Evolutionary conservation across 441 rosid species (phyloP).

Genomic region (Rhodomyrtus psidioides): DNA sequence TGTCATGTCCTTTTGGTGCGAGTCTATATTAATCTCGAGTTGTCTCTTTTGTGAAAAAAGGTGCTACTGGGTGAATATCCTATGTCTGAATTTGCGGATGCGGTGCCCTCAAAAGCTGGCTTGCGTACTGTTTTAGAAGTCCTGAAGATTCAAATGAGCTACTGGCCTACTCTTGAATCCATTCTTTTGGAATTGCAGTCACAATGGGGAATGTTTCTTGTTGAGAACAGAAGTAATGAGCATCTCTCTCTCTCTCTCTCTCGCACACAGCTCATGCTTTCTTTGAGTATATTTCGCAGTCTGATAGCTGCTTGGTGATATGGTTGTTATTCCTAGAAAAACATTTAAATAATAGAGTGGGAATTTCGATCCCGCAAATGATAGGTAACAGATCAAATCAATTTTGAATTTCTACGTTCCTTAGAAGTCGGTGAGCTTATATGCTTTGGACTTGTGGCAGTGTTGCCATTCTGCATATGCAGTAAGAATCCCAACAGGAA

Average conservation of each 20-base stretch:
- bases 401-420: not conserved
- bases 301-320: not conserved
- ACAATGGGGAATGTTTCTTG: conserved; percentile 30
- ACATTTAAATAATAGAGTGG: not conserved
- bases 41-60: conserved; percentile 21
- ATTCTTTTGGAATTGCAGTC: conserved; percentile 43
- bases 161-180: conserved; percentile 64
- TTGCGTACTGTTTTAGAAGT: conserved; percentile 69
- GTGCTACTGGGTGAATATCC: conserved; percentile 72
- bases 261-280: not conserved
- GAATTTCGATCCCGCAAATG: not conserved
- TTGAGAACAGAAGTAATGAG: conserved; percentile 51
- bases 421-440: not conserved
- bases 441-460: not conserved
- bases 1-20: not conserved
- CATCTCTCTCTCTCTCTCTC: not conserved
- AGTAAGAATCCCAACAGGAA: not conserved
- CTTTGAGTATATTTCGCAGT: not conserved
- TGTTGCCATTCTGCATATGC: not conserved
- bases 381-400: not conserved
- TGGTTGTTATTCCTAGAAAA: not conserved
- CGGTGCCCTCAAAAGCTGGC: conserved; percentile 61
- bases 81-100: conserved; percentile 24
- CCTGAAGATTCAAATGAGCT: conserved; percentile 67
- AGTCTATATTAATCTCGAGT: conserved; percentile 6